phyloP scores from a whole-genome alignment of 2,329 filamentous ascomycete genomes.

The Tolypocladium pustulatum region DNA sequence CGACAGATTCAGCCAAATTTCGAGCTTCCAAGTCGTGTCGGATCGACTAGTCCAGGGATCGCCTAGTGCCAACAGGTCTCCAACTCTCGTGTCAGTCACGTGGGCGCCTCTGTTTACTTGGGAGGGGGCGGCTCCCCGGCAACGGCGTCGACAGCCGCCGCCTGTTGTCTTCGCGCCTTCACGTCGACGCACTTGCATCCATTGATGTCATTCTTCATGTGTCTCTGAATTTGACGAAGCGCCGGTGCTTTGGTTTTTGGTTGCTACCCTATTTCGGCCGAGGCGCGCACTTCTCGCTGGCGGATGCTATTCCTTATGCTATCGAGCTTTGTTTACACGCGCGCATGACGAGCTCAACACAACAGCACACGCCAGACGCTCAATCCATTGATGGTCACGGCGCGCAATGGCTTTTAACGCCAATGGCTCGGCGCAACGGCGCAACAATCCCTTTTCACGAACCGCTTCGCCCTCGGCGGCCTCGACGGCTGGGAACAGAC shows the following conservation, averaged over 20 bases:
- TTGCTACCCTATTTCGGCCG: slow-evolving; percentile 8
- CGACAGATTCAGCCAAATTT: not conserved
- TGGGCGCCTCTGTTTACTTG: slow-evolving; percentile 18
- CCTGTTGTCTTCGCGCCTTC: not conserved
- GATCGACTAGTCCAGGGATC: not conserved
- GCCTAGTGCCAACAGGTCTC: not conserved
- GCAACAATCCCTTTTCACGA: slow-evolving; percentile 71
- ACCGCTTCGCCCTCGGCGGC: slow-evolving; percentile 57
- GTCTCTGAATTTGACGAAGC: slow-evolving; percentile 11
- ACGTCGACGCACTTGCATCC: slow-evolving; percentile 2
- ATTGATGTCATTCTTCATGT: slow-evolving; percentile 15
- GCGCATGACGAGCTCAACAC: not conserved
- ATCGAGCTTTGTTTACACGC: slow-evolving; percentile 13
- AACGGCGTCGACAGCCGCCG: slow-evolving; percentile 8
- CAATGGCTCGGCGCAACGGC: slow-evolving; percentile 48
- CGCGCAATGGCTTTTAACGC: slow-evolving; percentile 23
- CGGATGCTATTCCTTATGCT: not conserved
- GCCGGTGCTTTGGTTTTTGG: slow-evolving; percentile 13
- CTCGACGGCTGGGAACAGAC: slow-evolving; percentile 42
- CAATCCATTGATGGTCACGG: slow-evolving; percentile 9
- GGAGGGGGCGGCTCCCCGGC: slow-evolving; percentile 12
- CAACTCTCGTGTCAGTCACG: slow-evolving; percentile 6
- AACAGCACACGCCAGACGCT: not conserved
- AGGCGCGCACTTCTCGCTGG: not conserved
- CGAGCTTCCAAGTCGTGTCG: not conserved